phyloP scores from a whole-genome alignment of 495 filamentous ascomycete genomes.

The Jackrogersella minutella region DNA sequence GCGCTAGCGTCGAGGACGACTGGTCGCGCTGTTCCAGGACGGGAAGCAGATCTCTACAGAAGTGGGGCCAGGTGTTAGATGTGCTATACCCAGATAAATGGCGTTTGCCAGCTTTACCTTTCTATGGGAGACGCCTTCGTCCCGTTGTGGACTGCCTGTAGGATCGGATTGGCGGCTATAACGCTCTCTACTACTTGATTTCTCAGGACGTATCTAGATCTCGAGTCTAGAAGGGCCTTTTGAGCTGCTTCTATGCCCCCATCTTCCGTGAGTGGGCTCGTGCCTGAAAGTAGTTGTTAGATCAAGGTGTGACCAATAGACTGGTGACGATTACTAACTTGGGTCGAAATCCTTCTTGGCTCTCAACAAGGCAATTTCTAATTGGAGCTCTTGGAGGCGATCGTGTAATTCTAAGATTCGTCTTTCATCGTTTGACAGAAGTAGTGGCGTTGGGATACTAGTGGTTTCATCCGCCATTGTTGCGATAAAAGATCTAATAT shows the following conservation, averaged over 20 bases:
- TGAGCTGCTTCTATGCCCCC: slow-evolving; percentile 65
- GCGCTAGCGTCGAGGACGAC: slow-evolving; percentile 66
- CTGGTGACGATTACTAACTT: slow-evolving; percentile 27
- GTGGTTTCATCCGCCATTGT: slow-evolving; percentile 27
- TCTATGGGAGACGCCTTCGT: slow-evolving; percentile 70
- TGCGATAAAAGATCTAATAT: background rate
- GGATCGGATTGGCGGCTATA: slow-evolving; percentile 72
- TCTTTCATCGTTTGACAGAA: slow-evolving; percentile 67
- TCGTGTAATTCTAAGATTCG: slow-evolving; percentile 72
- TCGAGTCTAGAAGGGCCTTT: slow-evolving; percentile 71
- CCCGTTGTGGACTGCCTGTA: slow-evolving; percentile 78
- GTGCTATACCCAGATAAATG: background rate
- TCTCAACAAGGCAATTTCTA: slow-evolving; percentile 73
- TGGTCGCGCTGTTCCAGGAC: slow-evolving; percentile 72
- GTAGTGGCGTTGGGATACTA: slow-evolving; percentile 46
- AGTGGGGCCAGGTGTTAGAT: slow-evolving; percentile 16
- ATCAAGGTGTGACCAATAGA: background rate
- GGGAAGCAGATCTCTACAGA: slow-evolving; percentile 67
- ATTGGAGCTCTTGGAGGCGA: slow-evolving; percentile 70
- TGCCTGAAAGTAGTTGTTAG: slow-evolving; percentile 12
- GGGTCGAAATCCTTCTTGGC: slow-evolving; percentile 54
- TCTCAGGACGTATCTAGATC: slow-evolving; percentile 70
- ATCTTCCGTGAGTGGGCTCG: slow-evolving; percentile 31
- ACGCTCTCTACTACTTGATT: slow-evolving; percentile 72
- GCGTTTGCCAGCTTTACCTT: slow-evolving; percentile 58